Percentiles rank a stretch among this genome's conserved stretches.
These are phyloP conservation scores for Colletotrichum sp. DNA, from an alignment of 2,329 filamentous ascomycete genomes.

Conservation along the genomic window DNA sequence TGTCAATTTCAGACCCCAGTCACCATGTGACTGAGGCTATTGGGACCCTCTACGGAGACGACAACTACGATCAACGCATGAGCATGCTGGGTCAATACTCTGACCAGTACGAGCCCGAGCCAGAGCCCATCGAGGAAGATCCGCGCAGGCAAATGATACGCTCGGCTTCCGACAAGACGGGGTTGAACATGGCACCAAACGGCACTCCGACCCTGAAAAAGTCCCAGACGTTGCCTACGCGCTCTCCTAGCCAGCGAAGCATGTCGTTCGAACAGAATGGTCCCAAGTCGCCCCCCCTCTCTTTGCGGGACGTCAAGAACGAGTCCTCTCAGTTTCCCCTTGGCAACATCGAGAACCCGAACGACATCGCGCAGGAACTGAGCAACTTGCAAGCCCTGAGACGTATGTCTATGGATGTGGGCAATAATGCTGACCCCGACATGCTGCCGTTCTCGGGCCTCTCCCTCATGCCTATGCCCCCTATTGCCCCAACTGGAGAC, in stretches of 20 bases:
- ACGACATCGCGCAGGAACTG: slow-evolving; percentile 88
- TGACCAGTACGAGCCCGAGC: slow-evolving; percentile 42
- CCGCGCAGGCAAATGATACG: slow-evolving; percentile 47
- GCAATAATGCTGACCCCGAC: slow-evolving; percentile 74
- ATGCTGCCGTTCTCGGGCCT: slow-evolving; percentile 74
- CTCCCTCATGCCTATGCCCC: slow-evolving; percentile 71
- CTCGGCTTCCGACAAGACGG: slow-evolving; percentile 51
- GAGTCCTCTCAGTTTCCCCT: slow-evolving; percentile 81
- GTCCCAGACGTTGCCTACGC: slow-evolving; percentile 45
- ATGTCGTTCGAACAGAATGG: slow-evolving; percentile 43
- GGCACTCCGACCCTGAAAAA: slow-evolving; percentile 41
- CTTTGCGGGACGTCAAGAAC: slow-evolving; percentile 59
- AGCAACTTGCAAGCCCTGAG: slow-evolving; percentile 91
- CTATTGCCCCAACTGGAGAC: slow-evolving; percentile 72
- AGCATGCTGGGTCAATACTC: slow-evolving; percentile 71
- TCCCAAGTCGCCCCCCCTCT: slow-evolving; percentile 57
- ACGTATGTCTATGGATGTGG: slow-evolving; percentile 94
- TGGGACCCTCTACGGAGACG: slow-evolving; percentile 86
- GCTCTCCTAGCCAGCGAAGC: slow-evolving; percentile 44
- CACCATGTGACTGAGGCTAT: slow-evolving; percentile 96
- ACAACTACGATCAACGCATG: slow-evolving; percentile 66
- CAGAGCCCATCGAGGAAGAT: slow-evolving; percentile 35
- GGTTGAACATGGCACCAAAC: slow-evolving; percentile 30
- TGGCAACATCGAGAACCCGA: slow-evolving; percentile 88
- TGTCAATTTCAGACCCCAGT: slow-evolving; percentile 82